Conservation (phyloP, 805 yeast species). For the Ogataea methylovora region DNA sequence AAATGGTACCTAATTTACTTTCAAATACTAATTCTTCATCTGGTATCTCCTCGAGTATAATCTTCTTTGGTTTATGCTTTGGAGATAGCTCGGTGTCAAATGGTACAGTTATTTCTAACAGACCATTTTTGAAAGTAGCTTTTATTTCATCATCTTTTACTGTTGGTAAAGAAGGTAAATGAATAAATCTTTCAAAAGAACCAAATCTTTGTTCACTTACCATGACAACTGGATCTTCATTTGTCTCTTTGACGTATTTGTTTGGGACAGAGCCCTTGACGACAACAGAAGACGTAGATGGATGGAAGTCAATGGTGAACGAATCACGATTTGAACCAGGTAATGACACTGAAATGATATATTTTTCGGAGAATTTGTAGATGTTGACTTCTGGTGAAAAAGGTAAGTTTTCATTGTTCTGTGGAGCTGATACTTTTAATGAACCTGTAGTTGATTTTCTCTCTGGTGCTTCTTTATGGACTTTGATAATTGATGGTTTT, state of each 20-base stretch:
- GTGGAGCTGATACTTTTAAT: conserved; percentile 38
- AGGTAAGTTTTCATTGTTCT: conserved; percentile 32
- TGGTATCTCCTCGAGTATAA: conserved; percentile 20
- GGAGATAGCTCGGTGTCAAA: conserved; percentile 22
- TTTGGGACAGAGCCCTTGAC: conserved; percentile 43
- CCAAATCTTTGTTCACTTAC: conserved; percentile 51
- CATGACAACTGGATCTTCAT: conserved; percentile 25
- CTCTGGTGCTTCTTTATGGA: conserved; percentile 21
- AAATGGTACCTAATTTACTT: no score
- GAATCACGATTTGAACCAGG: conserved; percentile 53
- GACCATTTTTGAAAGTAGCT: conserved; percentile 47
- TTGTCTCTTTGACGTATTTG: conserved; percentile 21
- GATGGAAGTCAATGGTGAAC: conserved; percentile 52
- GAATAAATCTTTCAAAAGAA: conserved; percentile 47
- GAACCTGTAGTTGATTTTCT: conserved; percentile 27
- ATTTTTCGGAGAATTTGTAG: conserved; percentile 41
- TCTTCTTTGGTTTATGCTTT: conserved; percentile 14
- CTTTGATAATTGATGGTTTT: conserved; percentile 4
- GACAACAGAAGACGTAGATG: conserved; percentile 44
- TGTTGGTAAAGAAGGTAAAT: conserved; percentile 46
- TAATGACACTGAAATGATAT: conserved; percentile 41
- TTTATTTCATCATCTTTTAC: conserved; percentile 45
- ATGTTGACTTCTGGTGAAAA: conserved; percentile 54
- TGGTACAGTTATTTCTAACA: conserved; percentile 45
- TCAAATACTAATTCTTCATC: conserved; percentile 24